Evolutionary conservation across 176 grass and related monocot species (phyloP).

Genomic region (Guadua angustifolia): DNA sequence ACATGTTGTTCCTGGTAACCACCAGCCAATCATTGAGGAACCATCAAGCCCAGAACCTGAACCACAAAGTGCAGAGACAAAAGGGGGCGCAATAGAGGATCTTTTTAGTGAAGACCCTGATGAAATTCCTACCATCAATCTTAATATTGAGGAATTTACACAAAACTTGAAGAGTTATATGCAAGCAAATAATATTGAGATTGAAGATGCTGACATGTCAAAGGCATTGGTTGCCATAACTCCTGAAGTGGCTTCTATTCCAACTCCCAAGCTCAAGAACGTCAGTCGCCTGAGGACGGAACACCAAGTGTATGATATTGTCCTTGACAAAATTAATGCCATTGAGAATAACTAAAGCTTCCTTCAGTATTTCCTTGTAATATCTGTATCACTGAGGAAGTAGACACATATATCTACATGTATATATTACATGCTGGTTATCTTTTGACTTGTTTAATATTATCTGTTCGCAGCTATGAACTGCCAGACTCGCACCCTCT

Average conservation of each 20-base stretch:
- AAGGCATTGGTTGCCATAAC: conserved; percentile 69
- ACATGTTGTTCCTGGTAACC: conserved; percentile 36
- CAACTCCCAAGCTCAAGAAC: conserved; percentile 88
- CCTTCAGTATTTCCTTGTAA: background rate
- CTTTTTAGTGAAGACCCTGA: conserved; percentile 71
- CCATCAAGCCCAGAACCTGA: conserved; percentile 77
- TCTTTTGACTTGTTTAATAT: conserved; percentile 41
- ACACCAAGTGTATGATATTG: conserved; percentile 83
- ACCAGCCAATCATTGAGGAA: conserved; percentile 83
- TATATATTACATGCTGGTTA: conserved; percentile 7
- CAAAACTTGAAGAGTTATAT: conserved; percentile 83
- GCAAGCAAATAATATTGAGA: conserved; percentile 70
- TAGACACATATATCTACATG: background rate
- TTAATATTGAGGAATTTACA: conserved; percentile 77
- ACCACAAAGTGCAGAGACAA: conserved; percentile 48
- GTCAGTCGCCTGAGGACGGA: conserved; percentile 82
- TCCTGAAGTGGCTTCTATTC: conserved; percentile 75
- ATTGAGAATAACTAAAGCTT: conserved; percentile 20
- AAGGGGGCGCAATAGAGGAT: conserved; percentile 76
- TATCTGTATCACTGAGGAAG: conserved; percentile 3
- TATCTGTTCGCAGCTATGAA: conserved; percentile 72
- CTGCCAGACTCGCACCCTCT: conserved; percentile 74
- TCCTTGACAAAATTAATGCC: conserved; percentile 23
- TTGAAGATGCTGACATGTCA: conserved; percentile 73
- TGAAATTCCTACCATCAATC: conserved; percentile 81